These are phyloP conservation scores for Fusarium sulawesiense DNA, from an alignment of 2,329 filamentous ascomycete species.

Conservation along the genomic window DNA sequence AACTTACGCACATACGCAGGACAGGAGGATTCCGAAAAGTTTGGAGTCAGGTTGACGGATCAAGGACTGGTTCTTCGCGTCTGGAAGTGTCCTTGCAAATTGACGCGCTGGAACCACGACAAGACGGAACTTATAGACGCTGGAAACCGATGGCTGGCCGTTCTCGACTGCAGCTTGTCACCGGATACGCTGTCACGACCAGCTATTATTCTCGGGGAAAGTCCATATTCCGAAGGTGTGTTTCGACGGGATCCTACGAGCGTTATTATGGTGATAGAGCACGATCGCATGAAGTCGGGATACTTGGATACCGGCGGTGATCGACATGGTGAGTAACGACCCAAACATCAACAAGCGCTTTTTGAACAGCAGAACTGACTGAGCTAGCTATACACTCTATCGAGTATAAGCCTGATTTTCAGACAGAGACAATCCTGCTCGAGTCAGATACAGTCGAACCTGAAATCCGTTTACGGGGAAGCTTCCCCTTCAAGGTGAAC, in stretches of 20 bases:
- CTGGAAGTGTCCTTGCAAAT: constrained; percentile 44
- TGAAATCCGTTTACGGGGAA: constrained; percentile 36
- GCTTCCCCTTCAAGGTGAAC: constrained; percentile 45
- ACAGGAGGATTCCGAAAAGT: constrained; percentile 41
- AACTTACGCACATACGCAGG: constrained; percentile 44
- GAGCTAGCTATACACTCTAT: constrained; percentile 40
- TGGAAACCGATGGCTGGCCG: constrained; percentile 41
- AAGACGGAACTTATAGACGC: constrained; percentile 40
- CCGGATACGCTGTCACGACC: constrained; percentile 44
- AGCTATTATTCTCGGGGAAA: constrained; percentile 43
- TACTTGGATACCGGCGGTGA: constrained; percentile 38
- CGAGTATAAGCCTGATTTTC: constrained; percentile 44
- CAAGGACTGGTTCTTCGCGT: constrained; percentile 43
- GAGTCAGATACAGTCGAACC: constrained; percentile 42
- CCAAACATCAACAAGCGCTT: neutral
- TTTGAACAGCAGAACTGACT: constrained; percentile 12
- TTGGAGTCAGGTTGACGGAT: constrained; percentile 40
- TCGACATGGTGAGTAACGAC: constrained; percentile 23
- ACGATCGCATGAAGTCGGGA: constrained; percentile 38
- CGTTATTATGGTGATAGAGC: constrained; percentile 46
- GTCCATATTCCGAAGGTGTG: constrained; percentile 32
- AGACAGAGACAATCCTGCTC: constrained; percentile 43
- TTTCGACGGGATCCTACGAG: constrained; percentile 41
- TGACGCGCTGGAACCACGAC: constrained; percentile 38
- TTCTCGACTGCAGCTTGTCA: constrained; percentile 46